phyloP scores from a whole-genome alignment of 2,329 filamentous ascomycete genomes.

The Diaporthe sp. region DNA sequence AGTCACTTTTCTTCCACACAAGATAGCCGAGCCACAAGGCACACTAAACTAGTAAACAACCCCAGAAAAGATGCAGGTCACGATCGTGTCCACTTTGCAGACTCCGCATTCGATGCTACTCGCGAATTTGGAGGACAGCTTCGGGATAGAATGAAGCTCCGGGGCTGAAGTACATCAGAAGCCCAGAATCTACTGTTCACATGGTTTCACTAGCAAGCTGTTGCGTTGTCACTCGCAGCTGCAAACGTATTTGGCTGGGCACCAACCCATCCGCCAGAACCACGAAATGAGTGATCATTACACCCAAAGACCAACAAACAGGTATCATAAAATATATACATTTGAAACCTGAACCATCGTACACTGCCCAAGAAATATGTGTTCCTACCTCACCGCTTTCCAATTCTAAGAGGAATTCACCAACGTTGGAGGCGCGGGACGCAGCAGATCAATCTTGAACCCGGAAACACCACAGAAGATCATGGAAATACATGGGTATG shows the following conservation, averaged over 20 bases:
- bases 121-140: too few relatives aligned
- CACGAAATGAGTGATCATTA: too few relatives aligned
- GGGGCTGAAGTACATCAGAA: background rate
- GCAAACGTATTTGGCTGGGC: too few relatives aligned
- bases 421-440: background rate
- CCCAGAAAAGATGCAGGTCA: background rate
- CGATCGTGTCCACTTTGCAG: background rate
- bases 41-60: background rate
- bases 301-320: background rate
- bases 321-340: background rate
- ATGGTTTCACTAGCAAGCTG: too few relatives aligned
- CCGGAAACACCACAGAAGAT: background rate
- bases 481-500: background rate
- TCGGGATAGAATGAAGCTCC: too few relatives aligned
- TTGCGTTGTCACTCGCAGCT: too few relatives aligned
- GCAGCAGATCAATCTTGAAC: background rate
- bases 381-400: too few relatives aligned
- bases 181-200: background rate
- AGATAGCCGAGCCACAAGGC: conserved; percentile 1
- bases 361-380: too few relatives aligned
- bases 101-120: background rate
- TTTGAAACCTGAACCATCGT: background rate
- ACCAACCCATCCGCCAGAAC: too few relatives aligned
- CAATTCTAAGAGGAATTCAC: background rate
- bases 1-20: background rate